Evolutionary conservation across 305 asterid genomes (phyloP).

Genomic region (Withania somnifera): DNA sequence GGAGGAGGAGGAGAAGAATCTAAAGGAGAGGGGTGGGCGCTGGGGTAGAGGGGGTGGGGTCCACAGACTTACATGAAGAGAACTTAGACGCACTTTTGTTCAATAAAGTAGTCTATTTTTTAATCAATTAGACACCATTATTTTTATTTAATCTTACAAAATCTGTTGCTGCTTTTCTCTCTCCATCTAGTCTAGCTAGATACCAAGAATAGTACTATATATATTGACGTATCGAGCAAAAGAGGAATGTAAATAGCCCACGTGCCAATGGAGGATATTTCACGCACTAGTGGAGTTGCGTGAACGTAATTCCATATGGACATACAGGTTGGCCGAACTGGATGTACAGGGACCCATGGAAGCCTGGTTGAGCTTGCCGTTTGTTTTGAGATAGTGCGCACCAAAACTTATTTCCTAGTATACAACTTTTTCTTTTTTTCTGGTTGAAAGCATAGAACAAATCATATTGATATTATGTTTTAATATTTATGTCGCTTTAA

Average conservation of each 20-base stretch:
- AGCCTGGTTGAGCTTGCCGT: neutral
- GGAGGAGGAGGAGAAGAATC: neutral
- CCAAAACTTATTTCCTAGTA: too few relatives aligned
- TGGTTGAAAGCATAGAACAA: neutral
- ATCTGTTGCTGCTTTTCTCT: neutral
- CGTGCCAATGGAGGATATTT: neutral
- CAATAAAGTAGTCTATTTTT: neutral
- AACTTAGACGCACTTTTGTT: constrained; percentile 40
- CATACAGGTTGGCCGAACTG: neutral
- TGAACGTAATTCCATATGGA: neutral
- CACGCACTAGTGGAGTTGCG: neutral
- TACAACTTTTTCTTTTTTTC: too few relatives aligned
- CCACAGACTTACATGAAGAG: constrained; percentile 29
- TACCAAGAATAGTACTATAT: neutral
- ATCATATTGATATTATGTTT: too few relatives aligned
- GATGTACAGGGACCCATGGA: neutral
- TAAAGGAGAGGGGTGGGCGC: neutral
- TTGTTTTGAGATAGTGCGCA: too few relatives aligned
- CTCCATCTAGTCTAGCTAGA: neutral
- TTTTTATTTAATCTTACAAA: neutral
- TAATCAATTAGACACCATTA: neutral
- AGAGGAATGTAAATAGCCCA: neutral
- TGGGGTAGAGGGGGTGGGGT: constrained; percentile 17
- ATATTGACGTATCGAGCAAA: neutral
- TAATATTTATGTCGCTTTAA: neutral